Evolutionary conservation across 352 stramenopile genomes (phyloP).

Genomic region (Phytopythium montanum): DNA sequence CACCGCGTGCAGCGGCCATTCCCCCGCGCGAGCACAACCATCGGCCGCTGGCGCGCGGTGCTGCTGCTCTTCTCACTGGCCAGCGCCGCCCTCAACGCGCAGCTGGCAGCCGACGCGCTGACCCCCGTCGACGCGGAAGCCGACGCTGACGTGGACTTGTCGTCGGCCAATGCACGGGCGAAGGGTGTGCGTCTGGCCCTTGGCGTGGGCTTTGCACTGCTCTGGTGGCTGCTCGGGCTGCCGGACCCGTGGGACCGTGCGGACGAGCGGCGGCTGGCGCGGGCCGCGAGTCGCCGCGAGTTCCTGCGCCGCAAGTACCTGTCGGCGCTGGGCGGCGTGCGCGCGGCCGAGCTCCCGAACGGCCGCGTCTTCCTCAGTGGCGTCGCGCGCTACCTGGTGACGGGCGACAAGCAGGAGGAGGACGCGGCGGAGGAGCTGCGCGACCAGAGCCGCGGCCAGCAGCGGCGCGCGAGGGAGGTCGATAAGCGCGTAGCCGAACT

Average conservation of each 20-base stretch:
- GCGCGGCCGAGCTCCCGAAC: constrained; percentile 16
- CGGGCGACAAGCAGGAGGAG: constrained; percentile 60
- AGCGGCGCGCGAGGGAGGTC: constrained; percentile 29
- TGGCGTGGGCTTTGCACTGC: constrained; percentile 31
- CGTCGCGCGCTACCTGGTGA: constrained; percentile 62
- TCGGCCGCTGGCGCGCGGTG: constrained; percentile 63
- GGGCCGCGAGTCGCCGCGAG: constrained; percentile 14
- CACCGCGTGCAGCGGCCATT: constrained; percentile 60
- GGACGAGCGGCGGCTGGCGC: constrained; percentile 22
- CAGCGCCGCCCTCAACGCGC: constrained; percentile 52
- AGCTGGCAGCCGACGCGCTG: constrained; percentile 13
- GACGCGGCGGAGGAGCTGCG: constrained; percentile 69
- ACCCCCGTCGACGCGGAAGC: not conserved
- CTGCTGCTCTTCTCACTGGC: constrained; percentile 48
- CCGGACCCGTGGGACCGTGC: constrained; percentile 36
- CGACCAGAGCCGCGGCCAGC: constrained; percentile 44
- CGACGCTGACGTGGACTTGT: not conserved
- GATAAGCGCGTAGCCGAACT: constrained; percentile 42
- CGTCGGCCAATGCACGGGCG: not conserved
- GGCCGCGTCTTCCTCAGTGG: constrained; percentile 75
- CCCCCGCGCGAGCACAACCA: constrained; percentile 35
- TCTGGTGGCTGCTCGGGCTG: constrained; percentile 24
- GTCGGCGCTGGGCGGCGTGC: constrained; percentile 11
- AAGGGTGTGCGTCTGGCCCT: constrained; percentile 15
- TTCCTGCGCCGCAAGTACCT: constrained; percentile 68